Conservation (phyloP, 768 basidiomycete species). For the Lanmaoa pseudosensibilis region DNA sequence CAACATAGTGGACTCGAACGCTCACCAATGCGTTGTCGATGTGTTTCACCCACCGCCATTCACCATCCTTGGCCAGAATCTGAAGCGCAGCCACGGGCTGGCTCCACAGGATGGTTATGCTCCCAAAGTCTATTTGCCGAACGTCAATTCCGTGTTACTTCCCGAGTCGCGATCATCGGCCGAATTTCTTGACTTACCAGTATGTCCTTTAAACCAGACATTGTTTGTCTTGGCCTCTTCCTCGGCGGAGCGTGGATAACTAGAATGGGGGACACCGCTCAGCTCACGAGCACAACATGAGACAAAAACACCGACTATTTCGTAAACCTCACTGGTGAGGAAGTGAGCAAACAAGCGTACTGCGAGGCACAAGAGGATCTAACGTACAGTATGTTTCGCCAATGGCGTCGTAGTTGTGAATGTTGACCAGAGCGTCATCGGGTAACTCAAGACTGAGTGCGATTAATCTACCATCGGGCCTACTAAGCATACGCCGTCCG, state of each 20-base stretch:
- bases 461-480: constrained; percentile 39
- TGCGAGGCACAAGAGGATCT: background rate
- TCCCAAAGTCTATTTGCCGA: constrained; percentile 45
- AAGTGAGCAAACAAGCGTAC: background rate
- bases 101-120: constrained; percentile 57
- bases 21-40: constrained; percentile 56
- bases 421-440: constrained; percentile 49
- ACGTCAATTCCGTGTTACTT: background rate
- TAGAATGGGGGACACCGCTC: constrained; percentile 16
- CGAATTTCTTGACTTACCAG: constrained; percentile 34
- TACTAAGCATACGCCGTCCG: background rate
- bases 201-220: constrained; percentile 63
- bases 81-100: constrained; percentile 62
- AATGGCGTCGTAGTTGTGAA: constrained; percentile 43
- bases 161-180: too few species aligned
- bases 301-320: constrained; percentile 51
- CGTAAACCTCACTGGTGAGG: constrained; percentile 56
- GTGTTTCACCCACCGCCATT: constrained; percentile 60
- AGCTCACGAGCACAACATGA: background rate
- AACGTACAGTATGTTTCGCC: constrained; percentile 45
- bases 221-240: constrained; percentile 52
- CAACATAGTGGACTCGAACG: background rate
- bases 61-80: constrained; percentile 50
- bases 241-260: constrained; percentile 49
- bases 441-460: constrained; percentile 54